These are phyloP conservation scores for Pseudocercospora cruenta DNA, from an alignment of 2,329 filamentous ascomycete genomes.

Conservation along the genomic window DNA sequence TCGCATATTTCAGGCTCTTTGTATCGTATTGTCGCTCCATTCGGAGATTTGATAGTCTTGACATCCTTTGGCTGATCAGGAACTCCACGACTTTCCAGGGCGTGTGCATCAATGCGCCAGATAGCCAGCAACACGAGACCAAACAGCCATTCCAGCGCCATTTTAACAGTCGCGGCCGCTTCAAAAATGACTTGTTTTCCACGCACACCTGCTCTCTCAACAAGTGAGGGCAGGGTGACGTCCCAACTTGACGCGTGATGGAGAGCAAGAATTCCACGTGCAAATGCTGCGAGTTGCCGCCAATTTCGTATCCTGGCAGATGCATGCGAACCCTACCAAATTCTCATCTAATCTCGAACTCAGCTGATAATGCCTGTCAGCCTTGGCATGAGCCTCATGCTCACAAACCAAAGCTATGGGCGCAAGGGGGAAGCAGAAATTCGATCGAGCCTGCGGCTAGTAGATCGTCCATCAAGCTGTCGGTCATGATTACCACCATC, in stretches of 20 bases:
- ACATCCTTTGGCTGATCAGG: background rate
- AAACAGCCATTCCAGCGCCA: background rate
- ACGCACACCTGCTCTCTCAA: background rate
- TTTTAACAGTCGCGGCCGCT: background rate
- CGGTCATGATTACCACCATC: too few relatives aligned
- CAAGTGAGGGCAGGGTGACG: too few relatives aligned
- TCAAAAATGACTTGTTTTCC: background rate
- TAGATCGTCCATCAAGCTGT: too few relatives aligned
- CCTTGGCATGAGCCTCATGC: background rate
- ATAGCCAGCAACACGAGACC: background rate
- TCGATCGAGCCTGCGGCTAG: too few relatives aligned
- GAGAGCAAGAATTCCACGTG: background rate
- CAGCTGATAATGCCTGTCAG: background rate
- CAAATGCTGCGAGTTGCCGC: background rate
- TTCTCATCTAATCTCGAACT: background rate
- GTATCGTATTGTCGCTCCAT: background rate
- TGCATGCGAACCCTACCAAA: background rate
- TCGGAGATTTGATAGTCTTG: background rate
- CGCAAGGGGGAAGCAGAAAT: background rate
- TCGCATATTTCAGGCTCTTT: slow-evolving; percentile 43
- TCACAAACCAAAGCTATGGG: background rate
- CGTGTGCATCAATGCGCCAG: background rate
- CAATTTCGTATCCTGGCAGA: background rate
- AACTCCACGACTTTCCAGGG: background rate
- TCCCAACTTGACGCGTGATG: background rate